phyloP scores from a whole-genome alignment of 352 stramenopile species.

The Pythium utonaiense region DNA sequence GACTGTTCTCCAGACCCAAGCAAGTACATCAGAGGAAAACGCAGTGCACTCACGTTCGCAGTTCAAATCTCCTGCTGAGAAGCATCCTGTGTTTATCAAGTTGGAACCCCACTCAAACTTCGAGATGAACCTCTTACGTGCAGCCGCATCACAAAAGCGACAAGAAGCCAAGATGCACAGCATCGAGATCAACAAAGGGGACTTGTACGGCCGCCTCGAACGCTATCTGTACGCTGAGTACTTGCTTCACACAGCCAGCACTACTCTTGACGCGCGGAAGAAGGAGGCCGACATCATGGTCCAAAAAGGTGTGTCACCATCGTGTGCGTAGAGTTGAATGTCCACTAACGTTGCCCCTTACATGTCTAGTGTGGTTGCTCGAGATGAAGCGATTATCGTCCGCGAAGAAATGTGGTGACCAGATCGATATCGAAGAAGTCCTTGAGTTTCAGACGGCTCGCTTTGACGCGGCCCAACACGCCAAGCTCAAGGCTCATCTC shows the following conservation, averaged over 20 bases:
- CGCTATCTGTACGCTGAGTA: conserved; percentile 80
- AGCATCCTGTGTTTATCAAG: conserved; percentile 64
- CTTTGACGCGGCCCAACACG: conserved; percentile 52
- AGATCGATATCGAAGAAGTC: conserved; percentile 31
- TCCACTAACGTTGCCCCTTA: neutral
- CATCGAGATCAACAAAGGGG: conserved; percentile 79
- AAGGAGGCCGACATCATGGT: conserved; percentile 59
- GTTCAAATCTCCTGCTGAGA: conserved; percentile 21
- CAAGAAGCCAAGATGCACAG: conserved; percentile 84
- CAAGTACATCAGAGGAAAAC: neutral
- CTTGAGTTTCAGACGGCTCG: conserved; percentile 56
- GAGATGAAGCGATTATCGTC: conserved; percentile 29
- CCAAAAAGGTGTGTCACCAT: conserved; percentile 57
- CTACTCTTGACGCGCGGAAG: conserved; percentile 53
- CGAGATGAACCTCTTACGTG: conserved; percentile 77
- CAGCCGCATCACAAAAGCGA: conserved; percentile 71
- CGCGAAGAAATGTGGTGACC: conserved; percentile 29
- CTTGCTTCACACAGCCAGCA: conserved; percentile 62
- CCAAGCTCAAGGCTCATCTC: conserved; percentile 64
- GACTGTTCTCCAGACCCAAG: conserved; percentile 6
- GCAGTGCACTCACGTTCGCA: neutral
- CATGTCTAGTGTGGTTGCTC: conserved; percentile 24
- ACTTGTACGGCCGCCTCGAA: conserved; percentile 67
- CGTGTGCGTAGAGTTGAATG: neutral
- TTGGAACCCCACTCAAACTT: conserved; percentile 80